Percentiles rank a stretch among this genome's conserved stretches.
Evolutionary conservation across 2,329 filamentous ascomycete genomes (phyloP).

Genomic region (Saccharata proteae): DNA sequence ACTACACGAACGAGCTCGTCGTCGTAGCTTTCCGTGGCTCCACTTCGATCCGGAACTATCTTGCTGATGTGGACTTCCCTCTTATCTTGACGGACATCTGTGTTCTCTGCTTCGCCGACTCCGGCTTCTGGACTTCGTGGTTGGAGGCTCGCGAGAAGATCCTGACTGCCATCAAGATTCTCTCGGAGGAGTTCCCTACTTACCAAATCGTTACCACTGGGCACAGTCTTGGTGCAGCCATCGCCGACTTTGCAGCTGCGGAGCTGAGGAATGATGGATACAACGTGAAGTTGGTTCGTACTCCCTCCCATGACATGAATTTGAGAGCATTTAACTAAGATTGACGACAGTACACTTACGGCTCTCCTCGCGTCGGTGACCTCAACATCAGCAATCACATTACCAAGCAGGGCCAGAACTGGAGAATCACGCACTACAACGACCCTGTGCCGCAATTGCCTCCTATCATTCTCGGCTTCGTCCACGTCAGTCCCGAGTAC

Average conservation of each 20-base stretch:
- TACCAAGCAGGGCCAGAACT: slow-evolving; percentile 40
- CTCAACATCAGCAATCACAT: slow-evolving; percentile 42
- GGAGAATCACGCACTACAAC: slow-evolving; percentile 53
- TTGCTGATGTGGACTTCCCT: slow-evolving; percentile 41
- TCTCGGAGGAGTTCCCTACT: slow-evolving; percentile 34
- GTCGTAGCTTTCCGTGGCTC: slow-evolving; percentile 51
- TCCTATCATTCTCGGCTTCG: slow-evolving; percentile 45
- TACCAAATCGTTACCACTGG: slow-evolving; percentile 50
- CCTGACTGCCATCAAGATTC: slow-evolving; percentile 32
- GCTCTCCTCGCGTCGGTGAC: slow-evolving; percentile 55
- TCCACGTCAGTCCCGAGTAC: slow-evolving; percentile 59
- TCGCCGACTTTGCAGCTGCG: slow-evolving; percentile 48
- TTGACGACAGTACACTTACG: slow-evolving; percentile 44
- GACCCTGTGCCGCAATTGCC: slow-evolving; percentile 61
- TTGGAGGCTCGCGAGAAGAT: slow-evolving; percentile 36
- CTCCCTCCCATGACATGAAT: neutral
- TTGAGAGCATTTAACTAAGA: neutral
- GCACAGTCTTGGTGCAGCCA: slow-evolving; percentile 56
- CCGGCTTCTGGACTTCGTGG: slow-evolving; percentile 51
- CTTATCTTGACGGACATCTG: slow-evolving; percentile 27
- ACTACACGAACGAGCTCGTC: slow-evolving; percentile 39
- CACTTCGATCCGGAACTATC: slow-evolving; percentile 47
- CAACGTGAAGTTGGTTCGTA: slow-evolving; percentile 35
- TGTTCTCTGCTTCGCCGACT: slow-evolving; percentile 39
- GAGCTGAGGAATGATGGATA: slow-evolving; percentile 40